Percentiles rank a stretch among this genome's conserved stretches.
Conservation (phyloP, 352 stramenopile species). For the Globisporangium camurandrum region DNA sequence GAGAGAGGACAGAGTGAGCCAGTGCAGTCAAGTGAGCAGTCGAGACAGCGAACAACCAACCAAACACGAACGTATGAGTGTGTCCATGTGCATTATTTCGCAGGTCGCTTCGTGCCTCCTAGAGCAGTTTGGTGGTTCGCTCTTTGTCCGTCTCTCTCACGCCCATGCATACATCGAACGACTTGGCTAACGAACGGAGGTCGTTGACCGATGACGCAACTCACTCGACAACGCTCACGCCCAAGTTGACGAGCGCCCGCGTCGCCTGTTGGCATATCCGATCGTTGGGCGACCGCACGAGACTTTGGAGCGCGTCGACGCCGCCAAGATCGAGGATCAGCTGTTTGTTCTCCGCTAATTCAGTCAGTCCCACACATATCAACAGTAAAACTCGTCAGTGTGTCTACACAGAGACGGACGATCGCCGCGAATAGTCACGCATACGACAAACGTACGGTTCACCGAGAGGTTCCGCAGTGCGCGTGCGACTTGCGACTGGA, state of each 20-base stretch:
- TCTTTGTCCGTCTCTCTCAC: neutral
- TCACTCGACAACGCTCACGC: constrained; percentile 77
- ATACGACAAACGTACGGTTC: constrained; percentile 73
- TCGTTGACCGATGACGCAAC: too few species aligned
- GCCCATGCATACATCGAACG: neutral
- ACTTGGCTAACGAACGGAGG: too few species aligned
- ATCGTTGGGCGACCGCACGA: constrained; percentile 77
- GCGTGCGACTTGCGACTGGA: constrained; percentile 83
- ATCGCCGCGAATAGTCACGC: too few species aligned
- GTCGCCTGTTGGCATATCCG: constrained; percentile 87
- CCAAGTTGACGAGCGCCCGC: constrained; percentile 84
- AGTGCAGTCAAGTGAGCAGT: neutral
- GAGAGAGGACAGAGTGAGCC: neutral
- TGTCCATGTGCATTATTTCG: neutral
- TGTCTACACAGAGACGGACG: too few species aligned
- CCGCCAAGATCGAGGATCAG: constrained; percentile 78
- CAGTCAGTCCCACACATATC: neutral
- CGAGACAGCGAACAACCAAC: too few species aligned
- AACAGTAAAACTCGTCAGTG: neutral
- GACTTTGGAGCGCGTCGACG: constrained; percentile 70
- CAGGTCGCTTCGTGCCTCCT: neutral
- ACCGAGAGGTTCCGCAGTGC: constrained; percentile 92
- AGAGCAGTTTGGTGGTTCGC: too few species aligned
- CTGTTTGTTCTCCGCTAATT: constrained; percentile 84
- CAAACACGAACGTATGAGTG: neutral